A percentile compares a stretch with the other conserved stretches of the same genome.
Evolutionary conservation across 177 flowering plant genomes (phyloP).

Genomic region (Vitis hybrid): DNA sequence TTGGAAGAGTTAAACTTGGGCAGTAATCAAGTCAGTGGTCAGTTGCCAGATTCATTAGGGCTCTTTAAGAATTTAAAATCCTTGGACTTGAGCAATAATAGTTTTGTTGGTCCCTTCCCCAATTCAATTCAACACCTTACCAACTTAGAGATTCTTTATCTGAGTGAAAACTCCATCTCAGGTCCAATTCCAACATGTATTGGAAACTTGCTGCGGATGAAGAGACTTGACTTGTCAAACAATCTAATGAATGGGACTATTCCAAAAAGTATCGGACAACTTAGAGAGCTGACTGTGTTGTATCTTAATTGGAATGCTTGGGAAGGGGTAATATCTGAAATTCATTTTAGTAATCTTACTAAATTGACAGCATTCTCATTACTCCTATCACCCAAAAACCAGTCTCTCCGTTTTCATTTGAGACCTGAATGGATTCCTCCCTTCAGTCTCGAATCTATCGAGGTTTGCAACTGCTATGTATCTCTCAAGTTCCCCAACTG

Average conservation of each 20-base stretch:
- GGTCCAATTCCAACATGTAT: constrained; percentile 18
- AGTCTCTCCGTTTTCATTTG: constrained; percentile 5
- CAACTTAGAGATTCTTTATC: background rate
- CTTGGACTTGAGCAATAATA: fast-evolving
- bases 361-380: background rate
- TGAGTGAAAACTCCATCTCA: constrained; percentile 2
- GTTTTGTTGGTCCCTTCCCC: too few species aligned
- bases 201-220: constrained; percentile 11
- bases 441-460: constrained; percentile 12
- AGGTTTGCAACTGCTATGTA: constrained; percentile 6
- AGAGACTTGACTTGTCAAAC: constrained; percentile 2
- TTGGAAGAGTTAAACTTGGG: too few species aligned
- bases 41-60: constrained; percentile 6
- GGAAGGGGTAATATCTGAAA: constrained; percentile 14
- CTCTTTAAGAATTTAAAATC: too few species aligned
- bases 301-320: constrained; percentile 4
- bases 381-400: background rate
- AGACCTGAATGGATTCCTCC: constrained; percentile 15
- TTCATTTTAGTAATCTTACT: constrained; percentile 13
- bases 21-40: too few species aligned
- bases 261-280: constrained; percentile 22
- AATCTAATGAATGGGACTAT: constrained; percentile 22
- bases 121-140: background rate
- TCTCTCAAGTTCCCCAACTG: constrained; percentile 21
- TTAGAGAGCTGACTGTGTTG: background rate